Evolutionary conservation across 306 rosid genomes (phyloP), one percentile per base, ranked within the genome.

Genomic region (Malus orientalis): DNA sequence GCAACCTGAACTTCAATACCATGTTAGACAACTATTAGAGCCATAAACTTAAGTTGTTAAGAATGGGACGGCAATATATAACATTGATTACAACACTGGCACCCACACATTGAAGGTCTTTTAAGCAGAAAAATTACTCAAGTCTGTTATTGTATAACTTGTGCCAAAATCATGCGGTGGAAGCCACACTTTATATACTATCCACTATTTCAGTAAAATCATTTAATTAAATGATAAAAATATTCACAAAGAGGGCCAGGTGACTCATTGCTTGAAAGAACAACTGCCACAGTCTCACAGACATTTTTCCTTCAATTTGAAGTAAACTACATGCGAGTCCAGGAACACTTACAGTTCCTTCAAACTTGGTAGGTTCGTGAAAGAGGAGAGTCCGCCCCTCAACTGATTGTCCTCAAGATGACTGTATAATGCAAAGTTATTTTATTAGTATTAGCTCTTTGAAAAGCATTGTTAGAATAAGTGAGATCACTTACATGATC

Each of bases 341-440:
- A 42, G 70, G 74, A 81, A 76, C 76, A 79, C 96, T 86, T 90
- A 94, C 98, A 94, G 64, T 81, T 90, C 96, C 81, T 86, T 86
- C 86, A 94, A 83, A 88, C 84, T 92, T 45, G 95, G 98, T 51
- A 94, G 88, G 70, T 84, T 88, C 69, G 23, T 44, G 77, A 94
- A 78, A 75, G 89, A 86, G 79, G 87, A 87, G 77, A 94, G 85
- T 75, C 55, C 87, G 23, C 96, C 97, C 0, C 81, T 85, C 88
- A 94, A 89, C 75, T 84, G 97, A 81, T 94, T 94, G 84, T 90
- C 88, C 81, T 94, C 98, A 11, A 94, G 95, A 86, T 94, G 98
- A 76, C 98, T 94, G 79, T 71, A 86, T 73, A 76, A 73, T 71
- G 70, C 25, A 86, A 86, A 81, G 69, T 76, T 16, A 70, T 66